Conservation (phyloP, 805 yeast genomes). For the Pichia membranifaciens region DNA sequence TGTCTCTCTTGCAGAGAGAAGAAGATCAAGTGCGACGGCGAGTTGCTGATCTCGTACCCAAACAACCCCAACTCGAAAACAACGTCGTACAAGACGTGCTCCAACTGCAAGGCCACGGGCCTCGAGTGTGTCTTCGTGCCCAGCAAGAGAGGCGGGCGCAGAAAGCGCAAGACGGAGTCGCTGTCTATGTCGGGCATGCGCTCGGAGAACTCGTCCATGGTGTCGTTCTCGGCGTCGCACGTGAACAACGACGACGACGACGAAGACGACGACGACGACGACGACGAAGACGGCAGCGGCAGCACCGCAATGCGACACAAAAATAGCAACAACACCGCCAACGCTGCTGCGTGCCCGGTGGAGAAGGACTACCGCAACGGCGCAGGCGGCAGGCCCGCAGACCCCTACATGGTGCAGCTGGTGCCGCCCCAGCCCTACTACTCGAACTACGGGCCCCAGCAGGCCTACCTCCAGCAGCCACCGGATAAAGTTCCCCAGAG, state of each 20-base stretch:
- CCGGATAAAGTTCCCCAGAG: no score
- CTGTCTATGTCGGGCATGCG: neutral
- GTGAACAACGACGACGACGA: neutral
- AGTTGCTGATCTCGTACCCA: constrained; percentile 23
- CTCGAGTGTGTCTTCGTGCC: constrained; percentile 51
- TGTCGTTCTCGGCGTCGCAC: neutral
- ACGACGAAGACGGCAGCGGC: neutral
- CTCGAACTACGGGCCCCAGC: no score
- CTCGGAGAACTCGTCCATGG: constrained; percentile 3
- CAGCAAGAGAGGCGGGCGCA: constrained; percentile 52
- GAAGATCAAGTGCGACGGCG: constrained; percentile 65
- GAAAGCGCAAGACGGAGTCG: constrained; percentile 29
- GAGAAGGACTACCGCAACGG: no score
- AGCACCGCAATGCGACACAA: no score
- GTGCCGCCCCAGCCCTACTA: no score
- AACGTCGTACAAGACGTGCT: constrained; percentile 32
- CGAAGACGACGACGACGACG: neutral
- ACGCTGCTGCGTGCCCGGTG: no score
- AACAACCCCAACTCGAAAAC: constrained; percentile 10
- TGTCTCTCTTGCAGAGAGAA: constrained; percentile 60
- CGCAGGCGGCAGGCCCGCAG: no score
- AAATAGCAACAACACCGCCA: no score
- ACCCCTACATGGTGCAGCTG: no score
- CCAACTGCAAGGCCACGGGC: constrained; percentile 44
- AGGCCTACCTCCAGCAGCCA: no score